Percentiles rank a stretch among this genome's conserved stretches.
Conservation (phyloP, 2,329 filamentous ascomycete genomes). For the Lachnellula cervina region DNA sequence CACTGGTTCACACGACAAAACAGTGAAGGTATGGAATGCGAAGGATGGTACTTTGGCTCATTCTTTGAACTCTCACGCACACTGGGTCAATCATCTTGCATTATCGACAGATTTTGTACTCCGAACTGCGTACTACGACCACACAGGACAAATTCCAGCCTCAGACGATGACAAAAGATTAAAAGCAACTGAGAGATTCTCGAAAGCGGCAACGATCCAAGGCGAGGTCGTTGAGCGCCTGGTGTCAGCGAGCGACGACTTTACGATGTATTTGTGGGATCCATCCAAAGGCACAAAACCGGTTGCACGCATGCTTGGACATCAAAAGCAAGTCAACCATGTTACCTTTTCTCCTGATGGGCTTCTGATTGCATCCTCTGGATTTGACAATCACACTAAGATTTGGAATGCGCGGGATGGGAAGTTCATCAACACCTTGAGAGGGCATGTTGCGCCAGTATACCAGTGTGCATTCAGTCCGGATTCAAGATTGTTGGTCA, state of each 20-base stretch:
- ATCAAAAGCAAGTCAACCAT: conserved; percentile 96
- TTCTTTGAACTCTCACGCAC: conserved; percentile 75
- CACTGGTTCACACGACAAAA: conserved; percentile 85
- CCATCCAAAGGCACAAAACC: conserved; percentile 75
- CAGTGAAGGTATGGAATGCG: conserved; percentile 84
- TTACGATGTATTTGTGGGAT: conserved; percentile 95
- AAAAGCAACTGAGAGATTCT: conserved; percentile 77
- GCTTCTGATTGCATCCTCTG: conserved; percentile 76
- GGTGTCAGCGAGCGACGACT: conserved; percentile 90
- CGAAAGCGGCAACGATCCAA: conserved; percentile 74
- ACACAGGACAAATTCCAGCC: conserved; percentile 64
- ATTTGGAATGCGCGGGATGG: conserved; percentile 75
- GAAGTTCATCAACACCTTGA: conserved; percentile 79
- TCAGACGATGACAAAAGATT: conserved; percentile 65
- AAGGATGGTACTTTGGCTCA: conserved; percentile 73
- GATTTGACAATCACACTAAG: conserved; percentile 94
- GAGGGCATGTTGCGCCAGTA: conserved; percentile 85
- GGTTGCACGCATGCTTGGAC: conserved; percentile 80
- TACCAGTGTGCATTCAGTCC: conserved; percentile 92
- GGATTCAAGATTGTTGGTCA: conserved; percentile 84
- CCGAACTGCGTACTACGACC: conserved; percentile 81
- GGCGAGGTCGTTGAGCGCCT: conserved; percentile 77
- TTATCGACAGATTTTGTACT: conserved; percentile 89
- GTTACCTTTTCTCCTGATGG: conserved; percentile 93
- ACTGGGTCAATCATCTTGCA: conserved; percentile 94